These are phyloP conservation scores for Podaxis sp. DNA, from an alignment of 768 basidiomycete species.

Conservation along the genomic window DNA sequence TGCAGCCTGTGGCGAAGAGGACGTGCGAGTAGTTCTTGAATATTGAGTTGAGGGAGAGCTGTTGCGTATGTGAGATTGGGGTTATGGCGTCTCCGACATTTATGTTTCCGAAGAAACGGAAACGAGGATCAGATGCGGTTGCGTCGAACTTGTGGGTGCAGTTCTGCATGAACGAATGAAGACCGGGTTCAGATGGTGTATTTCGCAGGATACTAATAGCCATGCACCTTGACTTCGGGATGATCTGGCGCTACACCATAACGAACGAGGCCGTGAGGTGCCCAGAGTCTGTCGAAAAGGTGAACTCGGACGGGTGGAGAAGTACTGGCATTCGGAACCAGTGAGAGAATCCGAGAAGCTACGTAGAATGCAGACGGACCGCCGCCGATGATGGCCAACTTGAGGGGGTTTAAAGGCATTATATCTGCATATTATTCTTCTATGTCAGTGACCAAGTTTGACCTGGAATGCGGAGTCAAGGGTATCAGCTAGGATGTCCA, in stretches of 20 bases:
- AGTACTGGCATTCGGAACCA: conserved; percentile 42
- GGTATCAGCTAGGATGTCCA: too few relatives aligned
- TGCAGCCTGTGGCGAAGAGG: conserved; percentile 83
- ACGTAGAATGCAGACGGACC: conserved; percentile 98
- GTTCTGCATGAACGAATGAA: conserved; percentile 51
- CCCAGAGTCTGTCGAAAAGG: conserved; percentile 89
- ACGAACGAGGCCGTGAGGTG: conserved; percentile 90
- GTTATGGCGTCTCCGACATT: conserved; percentile 40
- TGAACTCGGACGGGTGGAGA: conserved; percentile 52
- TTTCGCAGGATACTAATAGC: not conserved
- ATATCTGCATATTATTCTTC: not conserved
- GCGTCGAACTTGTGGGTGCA: conserved; percentile 94
- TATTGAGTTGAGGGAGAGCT: conserved; percentile 58
- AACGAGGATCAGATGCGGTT: conserved; percentile 71
- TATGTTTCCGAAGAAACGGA: conserved; percentile 91
- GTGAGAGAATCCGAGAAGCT: conserved; percentile 76
- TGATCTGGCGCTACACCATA: conserved; percentile 99
- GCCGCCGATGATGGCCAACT: conserved; percentile 88
- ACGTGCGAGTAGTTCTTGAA: conserved; percentile 78
- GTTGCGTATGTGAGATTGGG: conserved; percentile 47
- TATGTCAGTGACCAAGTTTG: not conserved
- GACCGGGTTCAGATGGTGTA: not conserved
- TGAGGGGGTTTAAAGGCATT: conserved; percentile 32
- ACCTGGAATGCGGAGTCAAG: not conserved
- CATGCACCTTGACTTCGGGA: conserved; percentile 88